Evolutionary conservation across 2,329 filamentous ascomycete genomes (phyloP).

Genomic region (Apiospora sp.): DNA sequence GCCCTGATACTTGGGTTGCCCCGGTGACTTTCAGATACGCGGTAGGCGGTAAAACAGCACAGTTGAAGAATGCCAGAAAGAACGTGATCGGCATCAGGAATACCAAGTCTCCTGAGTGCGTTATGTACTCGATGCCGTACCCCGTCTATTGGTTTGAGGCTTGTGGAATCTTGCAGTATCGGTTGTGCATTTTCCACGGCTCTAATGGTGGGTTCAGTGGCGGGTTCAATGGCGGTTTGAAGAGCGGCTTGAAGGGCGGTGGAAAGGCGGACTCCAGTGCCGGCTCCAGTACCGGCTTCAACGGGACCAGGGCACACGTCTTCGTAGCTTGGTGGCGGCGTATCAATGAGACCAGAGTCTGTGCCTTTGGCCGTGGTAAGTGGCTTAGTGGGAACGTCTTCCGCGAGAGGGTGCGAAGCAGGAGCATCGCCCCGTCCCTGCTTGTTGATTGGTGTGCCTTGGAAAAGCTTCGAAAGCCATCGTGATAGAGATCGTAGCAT

Average conservation of each 20-base stretch:
- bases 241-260: no score
- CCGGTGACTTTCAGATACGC: not conserved
- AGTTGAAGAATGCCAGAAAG: not conserved
- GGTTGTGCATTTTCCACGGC: not conserved
- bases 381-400: not conserved
- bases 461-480: not conserved
- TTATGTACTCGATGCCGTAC: not conserved
- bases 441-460: not conserved
- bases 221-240: not conserved
- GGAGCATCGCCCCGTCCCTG: not conserved
- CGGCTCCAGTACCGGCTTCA: not conserved
- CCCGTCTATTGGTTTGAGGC: not conserved
- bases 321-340: constrained; percentile 14
- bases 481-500: not conserved
- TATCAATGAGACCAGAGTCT: not conserved
- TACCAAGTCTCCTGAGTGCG: not conserved
- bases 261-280: no score
- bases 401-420: not conserved
- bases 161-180: not conserved
- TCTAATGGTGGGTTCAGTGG: not conserved
- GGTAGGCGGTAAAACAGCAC: not conserved
- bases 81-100: not conserved
- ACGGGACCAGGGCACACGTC: not conserved
- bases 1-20: not conserved
- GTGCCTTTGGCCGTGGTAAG: not conserved